Evolutionary conservation across 2,329 filamentous ascomycete genomes (phyloP).

Genomic region (Fusarium subglutinans): DNA sequence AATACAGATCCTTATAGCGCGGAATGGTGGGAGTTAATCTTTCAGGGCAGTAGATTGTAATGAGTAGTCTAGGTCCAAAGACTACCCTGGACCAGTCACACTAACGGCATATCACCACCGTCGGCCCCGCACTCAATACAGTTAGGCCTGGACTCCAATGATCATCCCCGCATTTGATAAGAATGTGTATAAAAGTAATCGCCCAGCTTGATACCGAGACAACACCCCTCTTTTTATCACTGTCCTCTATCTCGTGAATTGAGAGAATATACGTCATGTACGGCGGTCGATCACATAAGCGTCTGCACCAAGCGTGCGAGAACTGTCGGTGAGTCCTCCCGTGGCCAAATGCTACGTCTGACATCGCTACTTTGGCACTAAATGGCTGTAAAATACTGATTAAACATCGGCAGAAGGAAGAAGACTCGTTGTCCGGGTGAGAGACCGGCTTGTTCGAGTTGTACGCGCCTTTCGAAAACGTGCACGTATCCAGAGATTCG

Average conservation of each 20-base stretch:
- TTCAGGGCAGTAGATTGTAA: no score
- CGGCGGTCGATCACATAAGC: neutral
- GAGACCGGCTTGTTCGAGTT: neutral
- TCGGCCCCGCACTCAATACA: neutral
- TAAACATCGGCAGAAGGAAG: neutral
- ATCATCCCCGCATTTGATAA: neutral
- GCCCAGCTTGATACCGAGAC: neutral
- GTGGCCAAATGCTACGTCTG: no score
- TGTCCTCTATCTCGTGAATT: neutral
- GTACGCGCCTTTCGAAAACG: neutral
- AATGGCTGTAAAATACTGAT: neutral
- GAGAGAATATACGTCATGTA: neutral
- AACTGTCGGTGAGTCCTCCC: neutral
- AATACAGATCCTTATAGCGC: rapidly evolving
- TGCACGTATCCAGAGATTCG: neutral
- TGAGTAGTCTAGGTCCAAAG: no score
- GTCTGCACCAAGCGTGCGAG: neutral
- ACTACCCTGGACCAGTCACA: neutral
- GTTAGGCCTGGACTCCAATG: neutral
- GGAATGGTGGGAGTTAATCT: rapidly evolving
- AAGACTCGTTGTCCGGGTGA: constrained; percentile 1
- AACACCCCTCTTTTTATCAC: neutral
- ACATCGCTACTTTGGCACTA: neutral
- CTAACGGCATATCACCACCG: neutral
- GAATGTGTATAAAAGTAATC: neutral